Evolutionary conservation across 2,329 filamentous ascomycete species (phyloP).

Genomic region (Aspergillus sp.): DNA sequence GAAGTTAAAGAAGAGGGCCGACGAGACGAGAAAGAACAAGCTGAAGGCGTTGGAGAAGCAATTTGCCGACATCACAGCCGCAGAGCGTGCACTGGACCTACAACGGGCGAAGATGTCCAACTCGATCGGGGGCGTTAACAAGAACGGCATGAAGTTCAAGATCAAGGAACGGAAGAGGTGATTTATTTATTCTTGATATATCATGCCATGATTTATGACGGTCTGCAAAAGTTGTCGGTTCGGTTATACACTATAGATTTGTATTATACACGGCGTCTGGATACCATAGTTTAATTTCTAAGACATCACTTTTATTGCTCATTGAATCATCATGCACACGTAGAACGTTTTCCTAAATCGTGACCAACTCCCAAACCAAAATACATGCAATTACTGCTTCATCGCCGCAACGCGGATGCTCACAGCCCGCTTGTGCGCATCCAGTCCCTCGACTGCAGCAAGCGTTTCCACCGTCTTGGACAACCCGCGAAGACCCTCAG

Average conservation of each 20-base stretch:
- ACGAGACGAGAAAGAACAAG: conserved; percentile 50
- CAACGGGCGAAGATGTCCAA: conserved; percentile 64
- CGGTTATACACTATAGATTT: not conserved
- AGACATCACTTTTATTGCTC: conserved; percentile 13
- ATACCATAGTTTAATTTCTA: conserved; percentile 20
- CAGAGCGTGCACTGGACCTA: conserved; percentile 57
- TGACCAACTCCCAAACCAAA: conserved; percentile 4
- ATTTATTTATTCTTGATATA: not conserved
- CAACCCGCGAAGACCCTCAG: conserved; percentile 80
- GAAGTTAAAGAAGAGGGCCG: conserved; percentile 50
- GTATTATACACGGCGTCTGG: conserved; percentile 13
- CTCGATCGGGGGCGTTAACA: conserved; percentile 61
- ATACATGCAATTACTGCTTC: conserved; percentile 25
- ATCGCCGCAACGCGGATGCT: conserved; percentile 59
- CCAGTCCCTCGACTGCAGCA: conserved; percentile 88
- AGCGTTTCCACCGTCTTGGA: conserved; percentile 91
- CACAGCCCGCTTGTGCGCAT: conserved; percentile 81
- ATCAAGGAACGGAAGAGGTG: conserved; percentile 57
- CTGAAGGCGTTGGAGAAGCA: conserved; percentile 55
- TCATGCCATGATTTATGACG: conserved; percentile 16
- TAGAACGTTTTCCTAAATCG: conserved; percentile 4
- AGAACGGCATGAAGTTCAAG: conserved; percentile 65
- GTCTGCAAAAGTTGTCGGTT: conserved; percentile 19
- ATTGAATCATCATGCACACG: conserved; percentile 12
- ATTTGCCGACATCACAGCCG: conserved; percentile 55